phyloP scores from a whole-genome alignment of 163 green algal genomes.

The Coccomyxa subellipsoidea region DNA sequence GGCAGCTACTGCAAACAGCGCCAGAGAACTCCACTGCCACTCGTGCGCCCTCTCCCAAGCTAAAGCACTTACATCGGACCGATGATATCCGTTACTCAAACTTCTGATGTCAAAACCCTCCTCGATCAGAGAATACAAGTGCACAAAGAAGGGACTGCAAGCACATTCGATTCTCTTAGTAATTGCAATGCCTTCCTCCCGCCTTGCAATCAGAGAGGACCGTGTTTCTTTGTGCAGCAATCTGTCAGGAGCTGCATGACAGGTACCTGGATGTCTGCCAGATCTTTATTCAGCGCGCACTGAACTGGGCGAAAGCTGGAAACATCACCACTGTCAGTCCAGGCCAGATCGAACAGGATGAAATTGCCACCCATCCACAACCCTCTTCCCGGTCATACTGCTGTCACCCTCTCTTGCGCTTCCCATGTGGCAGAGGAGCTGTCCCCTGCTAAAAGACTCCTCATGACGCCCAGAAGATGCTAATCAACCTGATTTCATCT shows the following conservation, averaged over 20 bases:
- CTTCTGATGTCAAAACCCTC: not conserved
- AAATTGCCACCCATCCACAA: not conserved
- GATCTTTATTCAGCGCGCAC: not conserved
- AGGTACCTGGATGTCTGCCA: not conserved
- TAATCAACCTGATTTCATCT: too few species aligned
- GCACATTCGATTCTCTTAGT: not conserved
- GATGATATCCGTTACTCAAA: not conserved
- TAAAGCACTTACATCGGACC: too few species aligned
- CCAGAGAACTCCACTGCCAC: not conserved
- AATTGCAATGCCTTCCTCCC: not conserved
- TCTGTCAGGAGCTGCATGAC: not conserved
- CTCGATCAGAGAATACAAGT: not conserved
- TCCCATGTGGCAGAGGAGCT: too few species aligned
- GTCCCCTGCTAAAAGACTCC: too few species aligned
- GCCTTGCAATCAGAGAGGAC: too few species aligned
- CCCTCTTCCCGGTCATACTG: not conserved
- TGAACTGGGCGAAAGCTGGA: not conserved
- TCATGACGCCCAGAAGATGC: too few species aligned
- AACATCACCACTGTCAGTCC: not conserved
- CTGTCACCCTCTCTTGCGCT: not conserved
- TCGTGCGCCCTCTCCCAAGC: not conserved
- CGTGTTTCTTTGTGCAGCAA: not conserved
- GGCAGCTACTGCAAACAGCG: not conserved
- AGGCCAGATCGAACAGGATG: not conserved
- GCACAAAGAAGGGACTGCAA: not conserved